phyloP scores from a whole-genome alignment of 768 basidiomycete genomes.

The Phanerochaete carnosa region DNA sequence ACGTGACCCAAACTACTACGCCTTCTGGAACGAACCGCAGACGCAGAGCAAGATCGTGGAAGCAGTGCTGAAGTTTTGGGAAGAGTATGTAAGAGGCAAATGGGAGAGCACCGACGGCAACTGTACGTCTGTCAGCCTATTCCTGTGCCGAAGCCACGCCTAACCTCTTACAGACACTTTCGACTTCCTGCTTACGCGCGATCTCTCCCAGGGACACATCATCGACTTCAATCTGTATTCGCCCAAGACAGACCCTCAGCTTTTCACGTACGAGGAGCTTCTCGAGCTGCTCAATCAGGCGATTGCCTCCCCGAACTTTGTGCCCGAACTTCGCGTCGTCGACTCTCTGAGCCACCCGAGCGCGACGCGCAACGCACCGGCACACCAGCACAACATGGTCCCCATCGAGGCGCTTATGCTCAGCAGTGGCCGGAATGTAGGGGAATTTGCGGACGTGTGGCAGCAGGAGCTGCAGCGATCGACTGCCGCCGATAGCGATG shows the following conservation, averaged over 20 bases:
- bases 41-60: constrained; percentile 52
- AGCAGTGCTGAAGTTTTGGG: constrained; percentile 63
- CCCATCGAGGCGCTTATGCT: constrained; percentile 85
- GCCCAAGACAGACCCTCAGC: constrained; percentile 79
- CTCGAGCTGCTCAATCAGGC: constrained; percentile 30
- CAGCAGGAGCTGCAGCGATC: constrained; percentile 44
- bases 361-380: constrained; percentile 63
- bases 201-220: constrained; percentile 72
- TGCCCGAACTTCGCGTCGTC: constrained; percentile 56
- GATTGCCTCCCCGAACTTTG: constrained; percentile 16
- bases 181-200: constrained; percentile 83
- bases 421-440: constrained; percentile 67
- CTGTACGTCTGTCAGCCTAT: constrained; percentile 52
- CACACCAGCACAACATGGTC: constrained; percentile 84
- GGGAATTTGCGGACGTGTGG: constrained; percentile 71
- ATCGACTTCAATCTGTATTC: constrained; percentile 92
- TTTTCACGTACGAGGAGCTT: constrained; percentile 84
- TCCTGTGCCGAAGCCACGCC: not conserved
- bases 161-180: constrained; percentile 58
- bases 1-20: constrained; percentile 86
- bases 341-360: constrained; percentile 73
- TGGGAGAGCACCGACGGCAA: constrained; percentile 54
- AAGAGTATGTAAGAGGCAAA: constrained; percentile 52
- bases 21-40: constrained; percentile 67
- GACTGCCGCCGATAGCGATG: not conserved